phyloP scores from a whole-genome alignment of 306 rosid genomes.

The Dalbergia oliveri region DNA sequence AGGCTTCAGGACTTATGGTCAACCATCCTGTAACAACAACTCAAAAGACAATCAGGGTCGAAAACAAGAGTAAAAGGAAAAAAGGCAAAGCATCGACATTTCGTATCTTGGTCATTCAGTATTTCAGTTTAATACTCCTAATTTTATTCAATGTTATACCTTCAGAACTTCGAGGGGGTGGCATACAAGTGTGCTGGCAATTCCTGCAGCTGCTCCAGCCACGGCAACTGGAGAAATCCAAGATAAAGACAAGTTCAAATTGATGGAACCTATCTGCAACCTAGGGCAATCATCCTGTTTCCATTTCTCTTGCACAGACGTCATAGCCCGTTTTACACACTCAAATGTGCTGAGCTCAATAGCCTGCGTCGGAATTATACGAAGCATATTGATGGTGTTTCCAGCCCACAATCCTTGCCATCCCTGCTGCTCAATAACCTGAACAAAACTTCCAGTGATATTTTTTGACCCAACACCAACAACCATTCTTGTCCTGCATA shows the following conservation, averaged over 20 bases:
- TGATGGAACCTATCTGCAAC: conserved; percentile 71
- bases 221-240: conserved; percentile 97
- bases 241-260: conserved; percentile 68
- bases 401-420: conserved; percentile 99
- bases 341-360: conserved; percentile 92
- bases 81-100: neutral
- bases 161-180: conserved; percentile 98
- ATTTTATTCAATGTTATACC: conserved; percentile 58
- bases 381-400: conserved; percentile 90
- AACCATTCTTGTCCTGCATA: conserved; percentile 93
- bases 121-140: neutral
- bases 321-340: conserved; percentile 76
- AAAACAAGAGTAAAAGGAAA: conserved; percentile 20
- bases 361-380: conserved; percentile 94
- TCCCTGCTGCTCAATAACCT: conserved; percentile 93
- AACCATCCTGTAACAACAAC: conserved; percentile 75
- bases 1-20: conserved; percentile 87
- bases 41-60: conserved; percentile 39
- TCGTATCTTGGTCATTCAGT: neutral
- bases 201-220: conserved; percentile 97
- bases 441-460: conserved; percentile 79
- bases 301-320: conserved; percentile 77
- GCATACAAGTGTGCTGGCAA: conserved; percentile 80
- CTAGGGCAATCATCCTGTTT: conserved; percentile 59
- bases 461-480: conserved; percentile 93